These are phyloP conservation scores for Angophora floribunda DNA, from an alignment of 345 rosid genomes.

Conservation along the genomic window DNA sequence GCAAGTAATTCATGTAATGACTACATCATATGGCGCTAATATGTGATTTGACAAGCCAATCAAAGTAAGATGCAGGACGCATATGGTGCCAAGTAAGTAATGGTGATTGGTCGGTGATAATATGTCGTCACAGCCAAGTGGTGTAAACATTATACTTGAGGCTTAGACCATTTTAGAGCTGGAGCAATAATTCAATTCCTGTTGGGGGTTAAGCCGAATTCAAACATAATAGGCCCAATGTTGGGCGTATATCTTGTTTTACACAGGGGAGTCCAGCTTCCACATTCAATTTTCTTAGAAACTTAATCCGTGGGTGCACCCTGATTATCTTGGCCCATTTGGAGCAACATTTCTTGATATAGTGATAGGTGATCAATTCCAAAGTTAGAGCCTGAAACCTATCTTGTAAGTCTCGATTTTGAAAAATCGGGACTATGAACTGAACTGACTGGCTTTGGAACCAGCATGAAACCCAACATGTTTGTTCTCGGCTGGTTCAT, in stretches of 20 bases:
- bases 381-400: background rate
- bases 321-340: background rate
- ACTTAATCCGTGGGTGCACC: background rate
- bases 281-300: background rate
- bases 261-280: background rate
- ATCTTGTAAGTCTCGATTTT: fast-evolving
- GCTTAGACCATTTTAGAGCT: background rate
- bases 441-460: background rate
- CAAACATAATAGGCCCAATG: background rate
- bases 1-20: background rate
- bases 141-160: background rate
- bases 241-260: background rate
- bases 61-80: background rate
- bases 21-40: background rate
- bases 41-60: background rate
- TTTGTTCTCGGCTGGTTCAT: background rate
- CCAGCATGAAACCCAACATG: background rate
- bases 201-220: background rate
- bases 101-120: background rate
- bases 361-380: background rate
- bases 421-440: background rate
- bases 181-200: background rate
- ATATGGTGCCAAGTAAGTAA: background rate
- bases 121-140: background rate
- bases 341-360: background rate